phyloP scores from a whole-genome alignment of 495 filamentous ascomycete genomes.

The Lophiostoma macrostomum region DNA sequence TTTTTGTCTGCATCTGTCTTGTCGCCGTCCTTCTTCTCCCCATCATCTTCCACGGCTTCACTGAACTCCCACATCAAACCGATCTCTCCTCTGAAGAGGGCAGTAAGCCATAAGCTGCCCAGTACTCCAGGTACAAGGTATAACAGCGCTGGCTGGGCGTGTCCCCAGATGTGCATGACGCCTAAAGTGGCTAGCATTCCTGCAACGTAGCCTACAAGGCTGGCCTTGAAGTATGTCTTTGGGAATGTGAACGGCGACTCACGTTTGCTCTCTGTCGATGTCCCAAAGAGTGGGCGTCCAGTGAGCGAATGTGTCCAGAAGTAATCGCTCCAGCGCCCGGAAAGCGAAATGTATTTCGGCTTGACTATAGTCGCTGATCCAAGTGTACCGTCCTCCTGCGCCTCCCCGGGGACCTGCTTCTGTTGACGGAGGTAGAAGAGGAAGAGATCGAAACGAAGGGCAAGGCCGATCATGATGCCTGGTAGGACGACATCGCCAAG shows the following conservation, averaged over 20 bases:
- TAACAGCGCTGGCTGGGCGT: slow-evolving; percentile 86
- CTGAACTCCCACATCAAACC: slow-evolving; percentile 75
- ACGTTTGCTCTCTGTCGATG: slow-evolving; percentile 17
- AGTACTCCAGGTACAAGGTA: slow-evolving; percentile 91
- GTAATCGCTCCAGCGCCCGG: slow-evolving; percentile 75
- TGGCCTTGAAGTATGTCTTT: slow-evolving; percentile 84
- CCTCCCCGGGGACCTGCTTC: slow-evolving; percentile 10
- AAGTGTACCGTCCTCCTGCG: not conserved
- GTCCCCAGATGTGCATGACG: slow-evolving; percentile 72
- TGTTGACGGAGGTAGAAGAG: slow-evolving; percentile 69
- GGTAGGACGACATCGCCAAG: slow-evolving; percentile 94
- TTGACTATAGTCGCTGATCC: slow-evolving; percentile 39
- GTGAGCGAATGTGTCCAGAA: slow-evolving; percentile 64
- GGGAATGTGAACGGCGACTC: slow-evolving; percentile 53
- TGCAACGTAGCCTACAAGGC: slow-evolving; percentile 70
- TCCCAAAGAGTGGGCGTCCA: slow-evolving; percentile 29
- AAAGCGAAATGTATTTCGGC: slow-evolving; percentile 57
- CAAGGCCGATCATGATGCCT: slow-evolving; percentile 83
- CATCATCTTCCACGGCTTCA: slow-evolving; percentile 55
- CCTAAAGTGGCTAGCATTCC: slow-evolving; percentile 76
- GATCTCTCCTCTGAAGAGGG: slow-evolving; percentile 64
- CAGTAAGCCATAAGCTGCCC: slow-evolving; percentile 75
- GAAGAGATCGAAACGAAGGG: slow-evolving; percentile 87
- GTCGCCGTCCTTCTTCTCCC: slow-evolving; percentile 32
- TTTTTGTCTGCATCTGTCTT: slow-evolving; percentile 20